Conservation (phyloP, 1,284 basidiomycete genomes). For the Sutorius eximius region DNA sequence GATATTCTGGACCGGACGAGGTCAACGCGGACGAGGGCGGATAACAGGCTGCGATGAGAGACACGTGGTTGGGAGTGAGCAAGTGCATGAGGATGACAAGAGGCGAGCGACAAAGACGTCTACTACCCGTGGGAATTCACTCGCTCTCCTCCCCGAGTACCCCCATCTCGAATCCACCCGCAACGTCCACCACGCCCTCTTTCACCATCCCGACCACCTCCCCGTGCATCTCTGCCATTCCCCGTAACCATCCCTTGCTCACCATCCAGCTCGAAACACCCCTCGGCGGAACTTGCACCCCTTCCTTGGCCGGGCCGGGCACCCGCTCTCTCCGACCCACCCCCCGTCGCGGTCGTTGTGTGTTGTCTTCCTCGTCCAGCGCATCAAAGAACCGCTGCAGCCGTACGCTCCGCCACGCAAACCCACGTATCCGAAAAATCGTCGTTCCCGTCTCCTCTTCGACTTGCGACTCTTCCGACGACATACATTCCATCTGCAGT, state of each 20-base stretch:
- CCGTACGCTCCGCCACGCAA: conserved; percentile 62
- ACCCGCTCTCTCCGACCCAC: conserved; percentile 53
- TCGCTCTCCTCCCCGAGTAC: conserved; percentile 59
- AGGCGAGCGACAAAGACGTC: too few species aligned
- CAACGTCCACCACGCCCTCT: conserved; percentile 44
- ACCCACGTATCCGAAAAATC: conserved; percentile 53
- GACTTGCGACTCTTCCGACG: conserved; percentile 69
- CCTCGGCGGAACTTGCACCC: conserved; percentile 56
- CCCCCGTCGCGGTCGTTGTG: conserved; percentile 54
- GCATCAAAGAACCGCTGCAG: conserved; percentile 55
- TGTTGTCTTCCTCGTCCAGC: conserved; percentile 58
- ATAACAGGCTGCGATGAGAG: conserved; percentile 88
- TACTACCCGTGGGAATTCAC: conserved; percentile 18
- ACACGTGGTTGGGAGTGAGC: conserved; percentile 84
- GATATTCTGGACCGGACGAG: conserved; percentile 77
- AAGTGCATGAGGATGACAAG: conserved; percentile 40
- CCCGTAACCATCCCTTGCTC: conserved; percentile 58
- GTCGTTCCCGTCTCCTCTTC: conserved; percentile 41
- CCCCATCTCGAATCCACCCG: conserved; percentile 48
- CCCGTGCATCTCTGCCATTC: conserved; percentile 41
- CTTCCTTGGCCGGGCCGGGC: conserved; percentile 58
- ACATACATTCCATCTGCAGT: conserved; percentile 72
- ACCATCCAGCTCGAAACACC: conserved; percentile 74
- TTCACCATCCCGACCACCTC: conserved; percentile 46
- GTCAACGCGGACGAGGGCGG: conserved; percentile 79